Percentiles rank a stretch among this genome's conserved stretches.
These are phyloP conservation scores for Botryotinia narcissicola DNA, from an alignment of 2,329 filamentous ascomycete species.

Conservation along the genomic window DNA sequence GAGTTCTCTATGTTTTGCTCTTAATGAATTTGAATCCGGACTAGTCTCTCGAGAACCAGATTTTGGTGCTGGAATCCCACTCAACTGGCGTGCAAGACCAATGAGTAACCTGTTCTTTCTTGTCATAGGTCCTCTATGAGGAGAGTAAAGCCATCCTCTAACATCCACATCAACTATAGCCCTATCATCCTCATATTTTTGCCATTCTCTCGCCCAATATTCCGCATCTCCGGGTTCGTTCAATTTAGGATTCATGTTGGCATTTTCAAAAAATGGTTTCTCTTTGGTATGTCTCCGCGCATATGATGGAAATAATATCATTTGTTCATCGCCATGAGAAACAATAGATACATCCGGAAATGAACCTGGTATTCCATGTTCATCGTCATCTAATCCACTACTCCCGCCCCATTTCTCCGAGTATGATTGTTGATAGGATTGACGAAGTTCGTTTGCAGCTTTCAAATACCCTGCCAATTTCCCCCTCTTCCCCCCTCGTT, in stretches of 20 bases:
- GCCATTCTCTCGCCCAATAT: slow-evolving; percentile 77
- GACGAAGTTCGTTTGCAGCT: slow-evolving; percentile 68
- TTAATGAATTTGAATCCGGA: slow-evolving; percentile 33
- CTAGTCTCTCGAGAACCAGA: slow-evolving; percentile 34
- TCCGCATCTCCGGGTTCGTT: slow-evolving; percentile 59
- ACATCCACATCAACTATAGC: slow-evolving; percentile 93
- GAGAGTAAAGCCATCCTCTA: slow-evolving; percentile 90
- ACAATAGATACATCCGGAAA: slow-evolving; percentile 85
- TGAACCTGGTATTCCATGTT: slow-evolving; percentile 62
- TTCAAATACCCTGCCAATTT: slow-evolving; percentile 73
- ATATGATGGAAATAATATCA: slow-evolving; percentile 97
- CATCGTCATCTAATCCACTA: slow-evolving; percentile 45
- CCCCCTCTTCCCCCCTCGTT: slow-evolving; percentile 71
- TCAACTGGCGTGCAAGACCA: slow-evolving; percentile 80
- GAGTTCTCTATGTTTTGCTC: slow-evolving; percentile 42
- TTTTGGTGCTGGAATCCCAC: slow-evolving; percentile 66
- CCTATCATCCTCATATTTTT: slow-evolving; percentile 74
- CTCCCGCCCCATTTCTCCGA: slow-evolving; percentile 47
- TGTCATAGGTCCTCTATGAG: slow-evolving; percentile 79
- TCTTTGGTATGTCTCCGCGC: slow-evolving; percentile 49
- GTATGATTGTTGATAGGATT: slow-evolving; percentile 60
- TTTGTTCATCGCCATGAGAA: slow-evolving; percentile 78
- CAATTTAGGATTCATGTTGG: slow-evolving; percentile 41
- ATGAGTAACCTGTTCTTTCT: slow-evolving; percentile 84
- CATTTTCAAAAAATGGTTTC: slow-evolving; percentile 38